These are phyloP conservation scores for Cicer pinnatifidum DNA, from an alignment of 306 rosid genomes.

Conservation along the genomic window DNA sequence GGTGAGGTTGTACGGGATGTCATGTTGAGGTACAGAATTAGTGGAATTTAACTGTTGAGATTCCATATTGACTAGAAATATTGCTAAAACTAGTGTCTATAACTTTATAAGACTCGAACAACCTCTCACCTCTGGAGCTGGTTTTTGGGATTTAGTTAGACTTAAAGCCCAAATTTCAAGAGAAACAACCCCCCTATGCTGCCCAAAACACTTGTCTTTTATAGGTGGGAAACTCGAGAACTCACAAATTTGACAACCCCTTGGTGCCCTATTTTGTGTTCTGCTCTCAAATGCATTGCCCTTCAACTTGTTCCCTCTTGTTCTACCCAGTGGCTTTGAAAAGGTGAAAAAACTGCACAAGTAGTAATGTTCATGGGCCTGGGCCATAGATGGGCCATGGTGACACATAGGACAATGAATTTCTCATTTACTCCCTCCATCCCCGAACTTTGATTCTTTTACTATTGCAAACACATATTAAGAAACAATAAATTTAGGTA, in stretches of 20 bases:
- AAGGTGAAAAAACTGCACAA: not conserved
- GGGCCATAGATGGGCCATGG: not conserved
- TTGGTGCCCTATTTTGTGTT: not conserved
- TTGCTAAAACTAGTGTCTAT: not conserved
- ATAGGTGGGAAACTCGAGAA: not conserved
- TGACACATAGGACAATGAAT: not conserved
- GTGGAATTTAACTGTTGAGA: not conserved
- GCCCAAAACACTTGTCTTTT: not conserved
- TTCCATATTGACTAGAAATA: not conserved
- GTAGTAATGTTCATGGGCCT: not conserved
- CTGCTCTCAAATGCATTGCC: conserved; percentile 5
- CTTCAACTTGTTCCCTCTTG: not conserved
- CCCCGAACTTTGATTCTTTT: too few species aligned
- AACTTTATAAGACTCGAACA: conserved; percentile 1
- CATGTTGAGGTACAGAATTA: not conserved
- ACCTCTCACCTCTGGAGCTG: not conserved
- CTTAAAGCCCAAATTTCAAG: not conserved
- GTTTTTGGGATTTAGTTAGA: not conserved
- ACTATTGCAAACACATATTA: too few species aligned
- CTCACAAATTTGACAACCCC: not conserved
- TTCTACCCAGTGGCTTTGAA: conserved; percentile 7
- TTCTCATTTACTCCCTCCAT: not conserved
- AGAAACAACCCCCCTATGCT: not conserved
- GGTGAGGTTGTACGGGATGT: not conserved
- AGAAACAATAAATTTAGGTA: too few species aligned